These are phyloP conservation scores for Novakomyces olei DNA, from an alignment of 805 yeast species.

Conservation along the genomic window DNA sequence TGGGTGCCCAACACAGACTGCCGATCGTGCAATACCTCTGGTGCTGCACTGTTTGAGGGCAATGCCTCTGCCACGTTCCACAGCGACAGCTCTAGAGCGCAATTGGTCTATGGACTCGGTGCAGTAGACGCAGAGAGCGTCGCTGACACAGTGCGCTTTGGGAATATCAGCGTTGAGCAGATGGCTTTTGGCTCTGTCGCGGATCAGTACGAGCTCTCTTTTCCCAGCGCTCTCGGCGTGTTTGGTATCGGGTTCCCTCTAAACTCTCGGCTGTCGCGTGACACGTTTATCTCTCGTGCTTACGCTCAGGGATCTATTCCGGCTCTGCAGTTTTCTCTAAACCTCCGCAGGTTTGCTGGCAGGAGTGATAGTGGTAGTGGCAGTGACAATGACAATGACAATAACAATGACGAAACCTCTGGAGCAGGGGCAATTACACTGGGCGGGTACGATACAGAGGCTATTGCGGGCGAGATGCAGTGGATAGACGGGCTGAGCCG, in stretches of 20 bases:
- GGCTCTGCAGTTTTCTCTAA: neutral
- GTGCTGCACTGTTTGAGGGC: conserved; percentile 14
- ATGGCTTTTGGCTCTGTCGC: no score
- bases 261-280: neutral
- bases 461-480: neutral
- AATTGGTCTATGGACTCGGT: conserved; percentile 9
- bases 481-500: neutral
- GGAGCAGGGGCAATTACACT: neutral
- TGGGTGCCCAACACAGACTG: conserved; percentile 24
- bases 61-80: conserved; percentile 13
- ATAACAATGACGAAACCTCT: neutral
- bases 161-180: neutral
- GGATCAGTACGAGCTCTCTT: neutral
- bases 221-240: neutral
- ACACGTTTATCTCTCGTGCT: neutral
- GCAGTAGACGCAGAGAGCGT: neutral
- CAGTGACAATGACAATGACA: neutral
- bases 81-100: conserved; percentile 12
- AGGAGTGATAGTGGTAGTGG: neutral
- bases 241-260: no score
- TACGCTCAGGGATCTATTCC: neutral
- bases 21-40: neutral
- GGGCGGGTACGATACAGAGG: neutral
- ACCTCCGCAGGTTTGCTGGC: neutral
- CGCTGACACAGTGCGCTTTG: neutral